Evolutionary conservation across 164 flowering plant species (phyloP), one percentile per base, ranked within the genome.

Genomic region (Sextonia rubra): DNA sequence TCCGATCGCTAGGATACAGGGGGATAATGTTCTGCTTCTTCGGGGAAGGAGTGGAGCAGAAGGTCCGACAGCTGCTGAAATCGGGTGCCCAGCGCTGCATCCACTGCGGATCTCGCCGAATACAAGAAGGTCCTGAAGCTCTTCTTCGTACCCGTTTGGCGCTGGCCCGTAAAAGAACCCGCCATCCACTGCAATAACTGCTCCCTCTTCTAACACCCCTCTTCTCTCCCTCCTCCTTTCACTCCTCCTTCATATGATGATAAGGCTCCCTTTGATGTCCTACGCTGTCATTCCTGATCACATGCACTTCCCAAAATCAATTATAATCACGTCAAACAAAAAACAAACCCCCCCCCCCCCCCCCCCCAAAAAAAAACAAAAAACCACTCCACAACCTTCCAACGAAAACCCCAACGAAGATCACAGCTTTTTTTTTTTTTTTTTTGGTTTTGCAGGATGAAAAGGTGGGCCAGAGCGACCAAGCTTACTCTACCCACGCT

Each of bases 71-170:
- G 80, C 89, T 92, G 26, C 75, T 94, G 32, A 87, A 90, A 80
- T 71, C 80, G 26, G 86, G 86, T 12, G 88, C 83, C 0, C 92
- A 87, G 9, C 80, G 84, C 22, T 94, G 99, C 88, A 81, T 92
- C n/a, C 71, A 63, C 22, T 94, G 99, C 83, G 87, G 90, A 2
- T 77, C 85, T 94, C 49, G 97, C 91, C 26, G 90, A 90, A 17
- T 91, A 88, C 83, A 96, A 94, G 3, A 90, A 91, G 60, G 97
- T 91, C 1, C 74, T 93, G 68, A 91, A 89, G 80, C 73, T 87
- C 12, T 91, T 93, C 85, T 90, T 93, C 79, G 82, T 94, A 8
- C 98, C 98, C 0, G 93, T 86, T 0, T 91, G 91, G 93, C 85
- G 87, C 25, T 89, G 93, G 94, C 91, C 91, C 0, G 97, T 87